These are phyloP conservation scores for Hawksworthiomyces lignivorus DNA, from an alignment of 2,329 filamentous ascomycete species.

Conservation along the genomic window DNA sequence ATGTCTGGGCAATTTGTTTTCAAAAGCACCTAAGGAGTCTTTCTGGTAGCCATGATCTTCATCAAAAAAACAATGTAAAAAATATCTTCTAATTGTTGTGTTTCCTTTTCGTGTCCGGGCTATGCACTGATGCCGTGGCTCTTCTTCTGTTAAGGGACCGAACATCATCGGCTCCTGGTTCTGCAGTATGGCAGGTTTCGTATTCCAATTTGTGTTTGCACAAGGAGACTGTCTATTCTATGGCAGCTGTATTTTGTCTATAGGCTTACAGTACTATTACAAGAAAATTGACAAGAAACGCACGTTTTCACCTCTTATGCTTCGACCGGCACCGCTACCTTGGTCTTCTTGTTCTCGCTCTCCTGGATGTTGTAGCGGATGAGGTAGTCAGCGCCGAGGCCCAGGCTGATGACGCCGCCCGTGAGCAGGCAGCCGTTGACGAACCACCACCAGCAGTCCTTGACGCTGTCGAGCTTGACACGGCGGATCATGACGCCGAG, in stretches of 20 bases:
- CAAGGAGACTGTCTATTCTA: too few species aligned
- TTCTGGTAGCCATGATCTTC: background rate
- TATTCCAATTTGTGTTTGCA: too few species aligned
- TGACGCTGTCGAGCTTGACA: conserved; percentile 57
- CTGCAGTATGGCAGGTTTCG: too few species aligned
- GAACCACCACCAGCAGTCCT: conserved; percentile 73
- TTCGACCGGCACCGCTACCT: background rate
- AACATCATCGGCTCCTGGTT: too few species aligned
- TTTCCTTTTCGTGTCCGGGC: too few species aligned
- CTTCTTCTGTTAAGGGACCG: too few species aligned
- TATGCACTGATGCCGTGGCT: too few species aligned
- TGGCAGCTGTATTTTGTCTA: too few species aligned
- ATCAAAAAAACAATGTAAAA: conserved; percentile 6
- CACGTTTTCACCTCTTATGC: too few species aligned
- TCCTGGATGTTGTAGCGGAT: conserved; percentile 33
- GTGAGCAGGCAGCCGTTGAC: conserved; percentile 63
- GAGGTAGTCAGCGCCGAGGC: conserved; percentile 53
- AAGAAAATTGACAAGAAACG: too few species aligned
- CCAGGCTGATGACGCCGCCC: conserved; percentile 52
- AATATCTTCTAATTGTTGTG: too few species aligned
- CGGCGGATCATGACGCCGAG: conserved; percentile 60
- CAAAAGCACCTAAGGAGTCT: background rate
- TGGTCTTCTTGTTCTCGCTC: conserved; percentile 9
- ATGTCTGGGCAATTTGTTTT: background rate
- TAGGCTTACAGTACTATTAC: too few species aligned